Conservation (phyloP, 2,329 filamentous ascomycete genomes). For the Scedosporium dehoogii region DNA sequence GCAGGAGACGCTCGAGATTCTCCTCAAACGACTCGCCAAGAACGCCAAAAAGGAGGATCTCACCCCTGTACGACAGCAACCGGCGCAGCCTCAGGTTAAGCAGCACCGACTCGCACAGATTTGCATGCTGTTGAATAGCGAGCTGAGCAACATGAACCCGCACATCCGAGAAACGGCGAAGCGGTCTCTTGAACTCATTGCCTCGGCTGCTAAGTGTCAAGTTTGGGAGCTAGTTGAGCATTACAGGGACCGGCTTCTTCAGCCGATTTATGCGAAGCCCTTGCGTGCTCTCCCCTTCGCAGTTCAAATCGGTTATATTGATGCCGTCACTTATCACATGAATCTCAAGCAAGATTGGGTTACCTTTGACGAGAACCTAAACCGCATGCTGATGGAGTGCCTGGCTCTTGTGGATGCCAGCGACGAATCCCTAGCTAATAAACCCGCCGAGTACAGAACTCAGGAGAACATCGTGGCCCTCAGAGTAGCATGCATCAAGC, state of each 20-base stretch:
- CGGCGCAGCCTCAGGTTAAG: conserved; percentile 6
- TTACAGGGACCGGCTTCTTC: conserved; percentile 80
- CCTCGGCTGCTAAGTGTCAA: conserved; percentile 65
- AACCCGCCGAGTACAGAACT: conserved; percentile 89
- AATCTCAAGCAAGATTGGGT: conserved; percentile 82
- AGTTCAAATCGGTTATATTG: conserved; percentile 96
- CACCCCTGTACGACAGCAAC: conserved; percentile 19
- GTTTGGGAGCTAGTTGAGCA: conserved; percentile 83
- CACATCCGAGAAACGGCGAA: conserved; percentile 86
- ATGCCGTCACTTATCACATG: conserved; percentile 93
- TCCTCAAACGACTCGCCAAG: conserved; percentile 71
- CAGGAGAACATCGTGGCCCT: conserved; percentile 88
- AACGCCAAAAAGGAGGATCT: conserved; percentile 72
- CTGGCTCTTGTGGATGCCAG: conserved; percentile 88
- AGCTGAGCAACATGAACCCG: conserved; percentile 91
- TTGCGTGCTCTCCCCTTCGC: conserved; percentile 85
- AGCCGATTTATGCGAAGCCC: conserved; percentile 91
- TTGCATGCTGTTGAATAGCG: conserved; percentile 75
- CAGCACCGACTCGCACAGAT: conserved; percentile 50
- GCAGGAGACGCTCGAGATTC: conserved; percentile 69
- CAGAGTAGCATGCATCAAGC: conserved; percentile 83
- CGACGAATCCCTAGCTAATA: conserved; percentile 85
- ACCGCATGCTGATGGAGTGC: conserved; percentile 84
- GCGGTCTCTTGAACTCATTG: conserved; percentile 69
- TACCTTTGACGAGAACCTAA: conserved; percentile 83